Conservation (phyloP, 2,329 filamentous ascomycete species). For the Cercospora sesami region DNA sequence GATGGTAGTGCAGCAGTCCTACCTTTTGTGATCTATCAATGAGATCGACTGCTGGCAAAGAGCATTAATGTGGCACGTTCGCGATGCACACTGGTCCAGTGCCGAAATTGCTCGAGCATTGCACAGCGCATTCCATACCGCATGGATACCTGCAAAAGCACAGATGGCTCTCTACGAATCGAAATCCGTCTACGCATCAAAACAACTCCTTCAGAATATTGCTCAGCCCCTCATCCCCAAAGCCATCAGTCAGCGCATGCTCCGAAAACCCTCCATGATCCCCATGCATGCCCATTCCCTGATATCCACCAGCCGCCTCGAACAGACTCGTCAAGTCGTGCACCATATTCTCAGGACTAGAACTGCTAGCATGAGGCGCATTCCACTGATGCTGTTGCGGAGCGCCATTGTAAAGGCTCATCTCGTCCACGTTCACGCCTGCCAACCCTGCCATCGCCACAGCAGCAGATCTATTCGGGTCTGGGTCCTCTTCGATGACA, state of each 20-base stretch:
- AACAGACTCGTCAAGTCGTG: conserved; percentile 65
- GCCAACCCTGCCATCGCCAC: conserved; percentile 67
- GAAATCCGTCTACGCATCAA: conserved; percentile 32
- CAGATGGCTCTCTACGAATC: neutral
- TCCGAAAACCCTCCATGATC: conserved; percentile 37
- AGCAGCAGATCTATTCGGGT: conserved; percentile 60
- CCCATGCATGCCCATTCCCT: conserved; percentile 21
- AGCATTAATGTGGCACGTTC: too few species aligned
- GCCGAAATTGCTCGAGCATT: neutral
- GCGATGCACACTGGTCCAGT: neutral
- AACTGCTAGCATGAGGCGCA: conserved; percentile 43
- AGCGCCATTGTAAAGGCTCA: conserved; percentile 49
- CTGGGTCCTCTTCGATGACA: conserved; percentile 44
- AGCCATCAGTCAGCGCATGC: conserved; percentile 31
- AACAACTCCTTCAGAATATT: conserved; percentile 62
- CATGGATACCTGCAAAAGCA: neutral
- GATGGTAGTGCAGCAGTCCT: neutral
- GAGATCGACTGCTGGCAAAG: too few species aligned
- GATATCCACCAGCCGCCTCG: conserved; percentile 60
- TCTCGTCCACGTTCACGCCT: conserved; percentile 61
- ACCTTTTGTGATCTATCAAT: neutral
- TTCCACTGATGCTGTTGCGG: conserved; percentile 28
- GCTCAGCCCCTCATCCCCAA: conserved; percentile 61
- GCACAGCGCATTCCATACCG: neutral
- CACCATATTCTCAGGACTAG: conserved; percentile 61